Base-by-base conservation (phyloP, 2,329 filamentous ascomycete genomes). In the Colletotrichum musicola region DNA sequence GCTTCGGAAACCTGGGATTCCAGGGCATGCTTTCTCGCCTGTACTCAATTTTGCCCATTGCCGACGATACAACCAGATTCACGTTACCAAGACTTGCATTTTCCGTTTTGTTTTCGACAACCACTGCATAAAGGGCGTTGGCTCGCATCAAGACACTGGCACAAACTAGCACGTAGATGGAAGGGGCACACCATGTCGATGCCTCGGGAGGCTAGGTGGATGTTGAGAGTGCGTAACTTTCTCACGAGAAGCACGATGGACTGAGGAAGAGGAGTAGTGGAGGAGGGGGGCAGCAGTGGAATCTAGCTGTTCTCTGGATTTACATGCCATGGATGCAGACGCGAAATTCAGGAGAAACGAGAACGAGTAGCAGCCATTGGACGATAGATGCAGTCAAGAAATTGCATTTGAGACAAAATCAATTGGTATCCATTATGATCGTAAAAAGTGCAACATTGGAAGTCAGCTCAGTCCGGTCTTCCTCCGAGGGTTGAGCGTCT, bases 61-160 rank as follows among this genome's bases (percentile, higher is more conserved):
- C 65, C 62, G 42, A 59, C 38, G 57, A 64, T 64, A 68, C 47
- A 49, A 50, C 55, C 62, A 55, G 42, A 65, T 60, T 60, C 62
- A 65, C 64, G 65, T 56, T 55, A 60, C 42, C 62, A 68, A 69
- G 63, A 67, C 46, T 69, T 68, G 58, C 64, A 68, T 67, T 69
- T 68, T 42, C 50, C 63, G 53, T 69, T 68, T 57, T 62, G 53
- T 62, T 62, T 67, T 50, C 54, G 59, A 44, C 63, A 67, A 62
- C 54, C 51, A 69, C 27, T 68, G 63, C 63, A 69, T 68, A 62
- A 51, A 62, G 57, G 63, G 67, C 63, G 67, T 69, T 58, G 38
- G 67, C 42, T 53, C 67, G 67, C 67, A 69, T 67, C 62, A 62
- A 66, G 63, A 69, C 46, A 62, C 57, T 64, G 55, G 62, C 66